Evolutionary conservation across 2,329 filamentous ascomycete genomes (phyloP).

Genomic region (Zopfia rhizophila): DNA sequence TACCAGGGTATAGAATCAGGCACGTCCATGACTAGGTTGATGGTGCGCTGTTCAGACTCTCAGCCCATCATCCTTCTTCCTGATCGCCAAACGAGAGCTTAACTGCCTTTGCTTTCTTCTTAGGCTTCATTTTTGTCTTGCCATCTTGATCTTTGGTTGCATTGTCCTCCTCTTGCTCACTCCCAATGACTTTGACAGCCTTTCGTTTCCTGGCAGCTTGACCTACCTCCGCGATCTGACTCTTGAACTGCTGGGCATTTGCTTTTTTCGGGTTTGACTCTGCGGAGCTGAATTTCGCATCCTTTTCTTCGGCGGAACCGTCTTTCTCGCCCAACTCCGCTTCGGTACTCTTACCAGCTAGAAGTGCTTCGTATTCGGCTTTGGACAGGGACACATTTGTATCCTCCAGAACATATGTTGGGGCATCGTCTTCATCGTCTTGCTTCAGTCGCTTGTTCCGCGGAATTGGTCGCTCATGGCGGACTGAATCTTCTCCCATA

Average conservation of each 20-base stretch:
- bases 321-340: conserved; percentile 26
- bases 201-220: conserved; percentile 49
- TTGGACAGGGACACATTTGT: conserved; percentile 70
- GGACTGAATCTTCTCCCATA: conserved; percentile 60
- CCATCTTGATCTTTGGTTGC: conserved; percentile 17
- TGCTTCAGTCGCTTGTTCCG: conserved; percentile 58
- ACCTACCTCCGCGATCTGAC: conserved; percentile 47
- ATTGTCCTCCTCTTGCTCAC: conserved; percentile 35
- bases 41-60: no score
- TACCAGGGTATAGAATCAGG: no score
- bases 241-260: conserved; percentile 32
- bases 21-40: no score
- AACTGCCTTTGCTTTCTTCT: conserved; percentile 49
- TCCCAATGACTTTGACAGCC: conserved; percentile 46
- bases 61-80: conserved; percentile 33
- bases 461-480: conserved; percentile 57
- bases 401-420: conserved; percentile 77
- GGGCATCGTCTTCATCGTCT: conserved; percentile 79
- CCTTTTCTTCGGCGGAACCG: conserved; percentile 12
- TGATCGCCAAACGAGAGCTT: conserved; percentile 52
- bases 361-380: conserved; percentile 60
- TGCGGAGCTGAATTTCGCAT: no score
- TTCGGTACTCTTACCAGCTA: conserved; percentile 34
- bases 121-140: conserved; percentile 42
- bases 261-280: background rate